These are phyloP conservation scores for Elsinoe australis DNA, from an alignment of 2,329 filamentous ascomycete species.

Conservation along the genomic window DNA sequence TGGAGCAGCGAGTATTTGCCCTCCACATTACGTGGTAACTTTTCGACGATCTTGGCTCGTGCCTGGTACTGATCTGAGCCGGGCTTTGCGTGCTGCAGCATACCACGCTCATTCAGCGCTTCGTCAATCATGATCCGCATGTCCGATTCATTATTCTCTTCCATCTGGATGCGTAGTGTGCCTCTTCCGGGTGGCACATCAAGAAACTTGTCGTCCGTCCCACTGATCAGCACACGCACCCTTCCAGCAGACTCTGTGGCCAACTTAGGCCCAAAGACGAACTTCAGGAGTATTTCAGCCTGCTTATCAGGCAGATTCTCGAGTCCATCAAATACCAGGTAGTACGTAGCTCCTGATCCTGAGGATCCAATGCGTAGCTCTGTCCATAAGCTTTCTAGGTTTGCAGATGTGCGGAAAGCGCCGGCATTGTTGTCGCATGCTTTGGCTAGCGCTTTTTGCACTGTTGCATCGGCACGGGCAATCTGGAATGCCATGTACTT, in stretches of 20 bases:
- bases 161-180: neutral
- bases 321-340: neutral
- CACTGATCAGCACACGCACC: neutral
- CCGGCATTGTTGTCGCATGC: neutral
- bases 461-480: neutral
- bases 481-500: neutral
- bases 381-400: neutral
- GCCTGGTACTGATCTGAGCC: neutral
- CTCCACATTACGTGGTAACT: neutral
- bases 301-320: neutral
- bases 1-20: neutral
- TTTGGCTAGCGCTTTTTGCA: neutral
- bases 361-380: neutral
- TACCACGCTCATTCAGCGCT: neutral
- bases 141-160: neutral
- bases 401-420: neutral
- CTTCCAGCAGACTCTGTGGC: neutral
- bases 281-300: neutral
- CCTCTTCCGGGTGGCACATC: neutral
- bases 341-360: neutral
- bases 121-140: neutral
- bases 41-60: neutral
- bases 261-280: neutral
- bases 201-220: neutral
- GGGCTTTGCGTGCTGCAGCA: neutral